Evolutionary conservation across 2,329 filamentous ascomycete species (phyloP), one percentile per base, ranked within the genome.

Genomic region (Ophiostoma sp.): DNA sequence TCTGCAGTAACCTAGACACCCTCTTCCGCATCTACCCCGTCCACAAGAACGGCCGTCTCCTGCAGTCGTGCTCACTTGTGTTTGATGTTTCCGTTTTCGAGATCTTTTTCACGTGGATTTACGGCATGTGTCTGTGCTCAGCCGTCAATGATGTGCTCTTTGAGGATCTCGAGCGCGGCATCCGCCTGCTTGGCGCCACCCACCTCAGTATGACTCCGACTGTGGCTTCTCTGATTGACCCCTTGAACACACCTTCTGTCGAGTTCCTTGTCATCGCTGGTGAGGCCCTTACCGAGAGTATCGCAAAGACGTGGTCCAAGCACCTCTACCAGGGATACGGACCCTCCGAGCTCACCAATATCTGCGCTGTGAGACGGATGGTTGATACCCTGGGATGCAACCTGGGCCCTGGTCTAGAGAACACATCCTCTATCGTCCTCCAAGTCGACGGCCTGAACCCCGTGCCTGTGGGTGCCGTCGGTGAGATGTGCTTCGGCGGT

Each of bases 101-200:
- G 75, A 93, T 97, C 74, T 97, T 94, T 76, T 97, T 92, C 92
- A 95, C 89, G 69, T 97, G 93, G 93, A 92, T 89, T 41, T 90
- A 95, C 0, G 93, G 93, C 1, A 93, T 97, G 42, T 89, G 90
- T 3, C 84, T 97, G 0, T 89, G 94, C 2, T 88, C 91, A 1
- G 93, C 91, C 5, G 90, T 92, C 0, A 85, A 91, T 72, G 93
- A 97, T 75, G 75, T 97, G 1, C 88, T 97, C 0, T 88, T 97
- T 47, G 91, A 95, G 73, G 92, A 97, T 73, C 81, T 97, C 14
- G 83, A 89, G 1, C 85, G 84, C 1, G 87, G 89, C 0, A 94
- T 97, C 69, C 85, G 85, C 18, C 82, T 81, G 27, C 82, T 96
- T 3, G 79, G 81, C 7, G 94, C 97, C 71, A 97, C 93, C 0